Evolutionary conservation across 2,329 filamentous ascomycete species (phyloP), one percentile per base, ranked within the genome.

Genomic region (Zasmidium cellare): DNA sequence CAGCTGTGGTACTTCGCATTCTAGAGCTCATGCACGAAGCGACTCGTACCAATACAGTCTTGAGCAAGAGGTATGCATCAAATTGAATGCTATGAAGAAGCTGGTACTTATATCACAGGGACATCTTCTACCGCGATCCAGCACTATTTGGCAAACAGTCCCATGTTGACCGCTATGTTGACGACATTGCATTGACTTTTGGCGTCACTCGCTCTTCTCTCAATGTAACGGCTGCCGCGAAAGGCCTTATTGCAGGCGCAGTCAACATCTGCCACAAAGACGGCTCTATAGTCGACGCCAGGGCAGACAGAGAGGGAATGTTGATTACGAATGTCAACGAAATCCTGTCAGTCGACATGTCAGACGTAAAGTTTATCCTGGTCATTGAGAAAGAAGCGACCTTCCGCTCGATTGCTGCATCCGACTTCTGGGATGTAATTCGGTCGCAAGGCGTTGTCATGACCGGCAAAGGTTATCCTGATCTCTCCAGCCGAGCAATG

Each of bases 341-440:
- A 0, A 77, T 87, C 12, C 73, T 79, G 0, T 69, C 69, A 2
- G 65, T 90, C 1, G 72, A 84, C 41, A 71, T 87, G n/a, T 70
- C 71, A 0, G 58, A 67, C 1, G 73, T 82, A 1, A 76, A 77
- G 54, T 92, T 87, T 88, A 76, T 92, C 46, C 75, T 93, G 0
- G 82, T 93, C 0, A 82, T 93, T 52, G 90, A 94, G 69, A 93
- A 94, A 74, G 90, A 94, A 78, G 90, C 90, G n/a, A 88, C 87
- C 0, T 93, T 92, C 66, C 84, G 86, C 6, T 87, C 87, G 0
- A 75, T 93, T 18, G 79, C 84, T 1, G 79, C 80, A 5, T 82
- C 81, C 0, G 67, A 72, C 3, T 87, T 85, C 62, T 87, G 84
- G 80, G 69, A 75, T 12, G 72, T 76, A 1, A 24, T 75, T 1